Base-by-base conservation (phyloP, 2,329 filamentous ascomycete genomes). In the Penicillium oxalicum region DNA sequence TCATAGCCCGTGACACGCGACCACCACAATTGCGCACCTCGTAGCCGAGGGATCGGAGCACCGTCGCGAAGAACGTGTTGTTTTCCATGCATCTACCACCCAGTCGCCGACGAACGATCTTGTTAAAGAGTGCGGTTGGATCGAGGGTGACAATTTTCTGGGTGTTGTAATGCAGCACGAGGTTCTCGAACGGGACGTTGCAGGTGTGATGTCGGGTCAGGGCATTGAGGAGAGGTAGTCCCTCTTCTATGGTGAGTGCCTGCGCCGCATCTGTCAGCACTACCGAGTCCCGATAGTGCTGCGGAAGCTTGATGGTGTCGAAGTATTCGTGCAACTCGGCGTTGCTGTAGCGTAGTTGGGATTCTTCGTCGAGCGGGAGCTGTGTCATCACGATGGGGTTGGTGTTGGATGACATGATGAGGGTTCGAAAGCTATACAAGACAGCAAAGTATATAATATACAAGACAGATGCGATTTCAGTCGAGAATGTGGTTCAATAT, bases 41-140 rank as follows among this genome's bases (percentile, higher is more conserved):
- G 49, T 72, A 79, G 1, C 76, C 77, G 7, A 80, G 57, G 5
- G 67, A 72, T 37, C 69, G 64, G 37, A 80, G 58, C 18, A 79
- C 61, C 1, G 70, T 73, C 5, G 67, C 73, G 48, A 80, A 77
- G 40, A 80, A 66, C 11, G 58, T 57, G 53, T 78, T 80, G 58
- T 76, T 76, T 59, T 80, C 77, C 75, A 80, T 78, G 58, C 77
- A 80, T 51, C 78, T 77, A 1, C 78, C 77, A 5, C 77, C 77
- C 11, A 47, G 46, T 7, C 37, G 42, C 4, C 39, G 33, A 24
- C 45, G 40, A 27, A 73, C 71, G 29, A 80, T 71, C 58, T 79
- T 79, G n/a, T 66, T 60, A 60, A 70, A 79, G 5, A 80, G 59
- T 13, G 70, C 64, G 28, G 72, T 59, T 4, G 70, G 63, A 47